Evolutionary conservation across 192 early-diverging fungal genomes (phyloP).

Genomic region (Coemansia sp.): DNA sequence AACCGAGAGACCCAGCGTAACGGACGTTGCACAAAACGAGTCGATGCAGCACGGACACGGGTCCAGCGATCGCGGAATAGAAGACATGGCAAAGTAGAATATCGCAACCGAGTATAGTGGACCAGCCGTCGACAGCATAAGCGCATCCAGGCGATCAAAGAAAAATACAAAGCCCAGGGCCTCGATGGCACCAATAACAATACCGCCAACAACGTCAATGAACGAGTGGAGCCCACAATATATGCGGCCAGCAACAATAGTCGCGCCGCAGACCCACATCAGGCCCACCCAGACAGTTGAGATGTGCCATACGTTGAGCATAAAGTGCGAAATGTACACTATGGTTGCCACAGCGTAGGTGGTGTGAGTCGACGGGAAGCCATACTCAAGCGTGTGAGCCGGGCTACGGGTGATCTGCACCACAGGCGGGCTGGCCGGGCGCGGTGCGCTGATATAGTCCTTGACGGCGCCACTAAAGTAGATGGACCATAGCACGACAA

Average conservation of each 20-base stretch:
- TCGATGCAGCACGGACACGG: constrained; percentile 56
- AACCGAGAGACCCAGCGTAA: constrained; percentile 36
- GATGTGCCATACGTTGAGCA: constrained; percentile 30
- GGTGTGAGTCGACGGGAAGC: constrained; percentile 89
- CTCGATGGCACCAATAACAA: constrained; percentile 61
- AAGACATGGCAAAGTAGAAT: constrained; percentile 22
- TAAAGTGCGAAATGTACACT: constrained; percentile 45
- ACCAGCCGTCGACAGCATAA: constrained; percentile 38
- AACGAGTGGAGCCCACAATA: constrained; percentile 89
- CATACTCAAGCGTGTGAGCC: constrained; percentile 78
- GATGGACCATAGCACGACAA: constrained; percentile 51
- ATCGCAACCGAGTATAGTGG: constrained; percentile 36
- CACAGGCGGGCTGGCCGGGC: constrained; percentile 80
- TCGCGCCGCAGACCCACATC: constrained; percentile 49
- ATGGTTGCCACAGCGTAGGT: constrained; percentile 80
- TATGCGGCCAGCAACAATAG: constrained; percentile 73
- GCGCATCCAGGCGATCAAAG: constrained; percentile 27
- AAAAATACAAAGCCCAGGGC: constrained; percentile 47
- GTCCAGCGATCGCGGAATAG: constrained; percentile 46
- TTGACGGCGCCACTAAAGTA: constrained; percentile 56
- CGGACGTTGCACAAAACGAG: constrained; percentile 44
- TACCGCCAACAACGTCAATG: constrained; percentile 73
- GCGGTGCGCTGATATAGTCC: constrained; percentile 82
- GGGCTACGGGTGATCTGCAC: constrained; percentile 67
- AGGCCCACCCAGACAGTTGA: constrained; percentile 43